Conservation (phyloP, 2,329 filamentous ascomycete genomes). For the Penicillium expansum region DNA sequence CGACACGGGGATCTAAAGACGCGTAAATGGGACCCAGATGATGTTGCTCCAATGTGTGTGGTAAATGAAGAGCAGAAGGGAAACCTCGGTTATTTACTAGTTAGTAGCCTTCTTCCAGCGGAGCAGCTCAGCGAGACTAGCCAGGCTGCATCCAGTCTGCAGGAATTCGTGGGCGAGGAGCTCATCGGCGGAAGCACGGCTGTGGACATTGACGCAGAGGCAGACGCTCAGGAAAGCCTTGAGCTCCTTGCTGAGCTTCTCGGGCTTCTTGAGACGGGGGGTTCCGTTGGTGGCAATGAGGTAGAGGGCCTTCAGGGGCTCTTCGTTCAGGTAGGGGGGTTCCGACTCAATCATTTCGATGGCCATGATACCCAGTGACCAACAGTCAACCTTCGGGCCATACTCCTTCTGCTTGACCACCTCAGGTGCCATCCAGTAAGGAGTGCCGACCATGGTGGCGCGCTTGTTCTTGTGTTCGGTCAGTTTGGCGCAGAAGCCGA, state of each 20-base stretch:
- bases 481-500: slow-evolving; percentile 97
- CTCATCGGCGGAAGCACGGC: slow-evolving; percentile 85
- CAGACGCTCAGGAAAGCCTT: slow-evolving; percentile 97
- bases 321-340: slow-evolving; percentile 95
- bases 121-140: slow-evolving; percentile 80
- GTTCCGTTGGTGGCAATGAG: slow-evolving; percentile 98
- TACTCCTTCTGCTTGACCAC: slow-evolving; percentile 99
- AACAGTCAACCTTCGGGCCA: slow-evolving; percentile 96
- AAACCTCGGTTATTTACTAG: slow-evolving; percentile 27
- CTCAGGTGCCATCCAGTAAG: slow-evolving; percentile 99
- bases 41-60: slow-evolving; percentile 29
- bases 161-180: slow-evolving; percentile 90
- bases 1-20: slow-evolving; percentile 22
- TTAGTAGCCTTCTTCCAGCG: slow-evolving; percentile 57
- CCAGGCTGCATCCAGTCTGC: slow-evolving; percentile 81
- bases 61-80: slow-evolving; percentile 4
- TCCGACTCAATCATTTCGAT: slow-evolving; percentile 99
- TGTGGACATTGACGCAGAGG: slow-evolving; percentile 94
- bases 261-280: slow-evolving; percentile 93
- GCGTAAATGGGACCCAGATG: slow-evolving; percentile 34
- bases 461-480: slow-evolving; percentile 96
- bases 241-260: slow-evolving; percentile 95
- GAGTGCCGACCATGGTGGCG: slow-evolving; percentile 97
- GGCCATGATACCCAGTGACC: slow-evolving; percentile 98
- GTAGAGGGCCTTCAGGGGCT: slow-evolving; percentile 94